Evolutionary conservation across 2,329 filamentous ascomycete species (phyloP), one percentile per base, ranked within the genome.

Genomic region (Aspergillus jensenii): DNA sequence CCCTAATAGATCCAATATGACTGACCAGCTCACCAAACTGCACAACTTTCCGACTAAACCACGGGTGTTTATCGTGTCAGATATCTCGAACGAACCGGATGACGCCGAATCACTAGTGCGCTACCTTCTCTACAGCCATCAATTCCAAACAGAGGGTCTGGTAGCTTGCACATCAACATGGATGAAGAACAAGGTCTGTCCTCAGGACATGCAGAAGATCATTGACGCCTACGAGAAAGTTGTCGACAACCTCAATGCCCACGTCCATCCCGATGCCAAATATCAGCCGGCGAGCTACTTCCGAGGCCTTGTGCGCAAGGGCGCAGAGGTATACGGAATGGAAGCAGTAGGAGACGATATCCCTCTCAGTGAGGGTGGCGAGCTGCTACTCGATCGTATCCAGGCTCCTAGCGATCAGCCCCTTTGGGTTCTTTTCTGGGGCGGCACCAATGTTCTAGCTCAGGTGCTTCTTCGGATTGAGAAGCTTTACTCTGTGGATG

Each of bases 371-470:
- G 68, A 74, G 31, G 81, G 81, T 15, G 76, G 70, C 7, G 64
- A 79, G 51, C 68, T 82, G 1, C 76, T 84, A 4, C 72, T 81
- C 17, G 65, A 76, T 3, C 70, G 73, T 5, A 73, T 81, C 1
- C 49, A 40, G 14, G 37, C 59, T 33, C 63, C 76, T 35, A 40
- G 71, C 1, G 67, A 70, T 1, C 70, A 78, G 9, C 79, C 80
- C 3, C 74, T 84, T 4, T 84, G 81, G 79, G 70, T 84, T 5
- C 73, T 83, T 1, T 74, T 74, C 63, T 84, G 82, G 82, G 82
- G 81, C 12, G 82, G 82, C 15, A 77, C 79, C 25, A 84, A 83
- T 57, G 77, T 79, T 2, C 76, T 84, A 4, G 82, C 82, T 3
- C 76, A 81, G 53, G 79, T 78, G 1, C 71, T 84, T 9, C 66